A percentile compares a stretch with the other conserved stretches of the same genome.
Conservation (phyloP, 2,329 filamentous ascomycete species). For the Hypocrella siamensis region DNA sequence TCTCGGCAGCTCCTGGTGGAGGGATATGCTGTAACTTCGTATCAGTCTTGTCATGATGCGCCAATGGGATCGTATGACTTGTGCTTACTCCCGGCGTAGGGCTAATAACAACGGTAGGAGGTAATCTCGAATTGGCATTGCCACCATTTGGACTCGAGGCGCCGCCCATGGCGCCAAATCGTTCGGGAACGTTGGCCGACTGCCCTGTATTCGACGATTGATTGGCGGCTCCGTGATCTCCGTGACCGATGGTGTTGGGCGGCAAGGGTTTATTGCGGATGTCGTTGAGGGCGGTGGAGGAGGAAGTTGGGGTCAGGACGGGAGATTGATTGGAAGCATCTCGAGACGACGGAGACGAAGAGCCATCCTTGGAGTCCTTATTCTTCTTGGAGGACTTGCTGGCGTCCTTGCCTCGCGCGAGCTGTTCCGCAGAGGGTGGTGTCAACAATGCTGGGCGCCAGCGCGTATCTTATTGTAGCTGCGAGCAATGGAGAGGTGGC, state of each 20-base stretch:
- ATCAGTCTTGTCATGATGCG: too few relatives aligned
- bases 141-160: conserved; percentile 21
- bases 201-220: conserved; percentile 25
- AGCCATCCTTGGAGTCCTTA: conserved; percentile 59
- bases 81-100: conserved; percentile 72
- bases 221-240: conserved; percentile 22
- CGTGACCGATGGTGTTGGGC: conserved; percentile 31
- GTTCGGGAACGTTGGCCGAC: conserved; percentile 21
- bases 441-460: conserved; percentile 7
- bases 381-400: conserved; percentile 72
- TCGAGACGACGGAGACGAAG: conserved; percentile 57
- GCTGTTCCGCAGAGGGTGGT: conserved; percentile 34
- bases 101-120: conserved; percentile 86
- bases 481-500: neutral
- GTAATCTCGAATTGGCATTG: conserved; percentile 27
- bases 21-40: conserved; percentile 53
- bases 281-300: conserved; percentile 75
- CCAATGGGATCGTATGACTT: too few relatives aligned
- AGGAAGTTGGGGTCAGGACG: conserved; percentile 68
- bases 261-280: conserved; percentile 67
- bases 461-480: conserved; percentile 1
- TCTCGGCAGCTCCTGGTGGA: conserved; percentile 84
- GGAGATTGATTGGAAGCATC: conserved; percentile 43
- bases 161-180: conserved; percentile 21
- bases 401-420: conserved; percentile 76